phyloP scores from a whole-genome alignment of 1,139 yeast genomes.

The Magnusiomyces clavatus region DNA sequence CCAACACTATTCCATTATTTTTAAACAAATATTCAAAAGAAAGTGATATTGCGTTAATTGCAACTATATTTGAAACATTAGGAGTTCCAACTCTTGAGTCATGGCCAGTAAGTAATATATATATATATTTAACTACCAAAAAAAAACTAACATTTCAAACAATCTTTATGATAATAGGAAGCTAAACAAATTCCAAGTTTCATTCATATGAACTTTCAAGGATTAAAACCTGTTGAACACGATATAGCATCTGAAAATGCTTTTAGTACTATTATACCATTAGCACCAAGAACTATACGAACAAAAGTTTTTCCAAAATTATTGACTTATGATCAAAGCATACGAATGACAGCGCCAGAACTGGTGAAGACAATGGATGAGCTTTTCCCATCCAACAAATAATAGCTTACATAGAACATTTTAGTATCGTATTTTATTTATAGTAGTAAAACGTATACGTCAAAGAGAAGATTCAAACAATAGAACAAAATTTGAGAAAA shows the following conservation, averaged over 20 bases:
- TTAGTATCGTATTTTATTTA: no score
- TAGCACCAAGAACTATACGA: neutral
- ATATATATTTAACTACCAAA: neutral
- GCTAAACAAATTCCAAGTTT: neutral
- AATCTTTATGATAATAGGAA: neutral
- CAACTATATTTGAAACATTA: conserved; percentile 51
- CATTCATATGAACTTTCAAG: neutral
- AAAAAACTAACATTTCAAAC: neutral
- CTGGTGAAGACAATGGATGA: no score
- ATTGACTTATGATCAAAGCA: neutral
- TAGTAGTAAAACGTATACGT: no score
- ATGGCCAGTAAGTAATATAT: conserved; percentile 45
- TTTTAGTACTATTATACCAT: neutral
- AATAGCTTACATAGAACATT: no score
- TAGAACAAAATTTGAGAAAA: no score
- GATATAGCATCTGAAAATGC: neutral
- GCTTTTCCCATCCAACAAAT: no score
- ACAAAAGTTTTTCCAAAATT: neutral
- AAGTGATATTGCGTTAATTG: conserved; percentile 60
- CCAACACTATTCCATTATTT: conserved; percentile 30
- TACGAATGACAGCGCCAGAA: conserved; percentile 1
- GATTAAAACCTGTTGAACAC: neutral
- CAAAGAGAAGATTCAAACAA: no score
- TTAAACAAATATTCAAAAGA: conserved; percentile 21
- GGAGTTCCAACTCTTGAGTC: conserved; percentile 56